Evolutionary conservation across 1,139 yeast species (phyloP), one percentile per base, ranked within the genome.

Genomic region (Kurtzmaniella quercitrusa): DNA sequence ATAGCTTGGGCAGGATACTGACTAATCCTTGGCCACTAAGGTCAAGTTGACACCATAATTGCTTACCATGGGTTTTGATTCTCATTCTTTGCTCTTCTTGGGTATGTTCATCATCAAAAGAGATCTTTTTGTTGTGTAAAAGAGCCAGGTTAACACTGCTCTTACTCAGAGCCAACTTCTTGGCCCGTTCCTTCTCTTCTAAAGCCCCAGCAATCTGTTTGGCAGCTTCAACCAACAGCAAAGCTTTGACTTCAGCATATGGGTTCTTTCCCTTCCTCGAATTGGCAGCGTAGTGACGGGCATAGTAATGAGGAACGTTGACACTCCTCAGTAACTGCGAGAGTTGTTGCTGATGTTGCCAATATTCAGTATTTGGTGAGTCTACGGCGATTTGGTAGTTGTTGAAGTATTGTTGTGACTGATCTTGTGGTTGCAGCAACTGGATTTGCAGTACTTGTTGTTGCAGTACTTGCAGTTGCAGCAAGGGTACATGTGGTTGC

Each of bases 1-100:
- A 89, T 46, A 94, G 66, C 54, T 83, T 85, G 21, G 85, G 81
- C 14, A 90, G 80, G 38, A 91, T 57, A 49, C 79, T 77, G 50
- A 81, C 73, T 44, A 93, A 70, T 19, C 95, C 90, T 64, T 93
- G 95, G 45, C 97, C 96, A 53, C 95, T 82, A 51, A 93, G 72
- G 67, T 94, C 99, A 52, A 94, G 72, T 21, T 93, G 94, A 44
- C 95, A 86, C 99, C 99, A 94, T 56, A 86, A 76, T 65, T 91
- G 97, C 55, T 77, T 78, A 25, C 84, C 81, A 44, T 83, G 80
- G 40, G 86, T 79, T 53, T 79, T 85, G 48, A 79, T 78, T 60
- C 86, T 80, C 68, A 81, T 81, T 60, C 83, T 74, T 58, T 89
- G 81, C 57, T 85, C 93, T 51, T 84, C 87, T 61, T 84, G 87